Evolutionary conservation across 768 basidiomycete genomes (phyloP).

Genomic region (Rhizopogon roseolus): DNA sequence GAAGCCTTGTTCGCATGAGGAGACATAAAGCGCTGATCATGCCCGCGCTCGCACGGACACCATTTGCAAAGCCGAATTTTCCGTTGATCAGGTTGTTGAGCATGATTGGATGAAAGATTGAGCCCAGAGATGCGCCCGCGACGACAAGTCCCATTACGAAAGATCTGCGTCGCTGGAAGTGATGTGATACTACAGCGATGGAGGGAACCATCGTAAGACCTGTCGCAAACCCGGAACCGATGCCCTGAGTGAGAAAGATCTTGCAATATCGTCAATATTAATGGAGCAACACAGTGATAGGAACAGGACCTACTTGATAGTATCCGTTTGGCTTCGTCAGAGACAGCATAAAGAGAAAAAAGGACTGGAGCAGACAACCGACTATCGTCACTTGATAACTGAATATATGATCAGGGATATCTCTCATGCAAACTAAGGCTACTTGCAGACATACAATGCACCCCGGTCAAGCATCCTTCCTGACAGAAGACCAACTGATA

Average conservation of each 20-base stretch:
- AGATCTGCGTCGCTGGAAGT: conserved; percentile 36
- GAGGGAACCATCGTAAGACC: conserved; percentile 44
- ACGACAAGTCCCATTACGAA: conserved; percentile 41
- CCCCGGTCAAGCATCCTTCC: conserved; percentile 50
- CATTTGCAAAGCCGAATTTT: conserved; percentile 32
- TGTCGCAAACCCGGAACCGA: conserved; percentile 36
- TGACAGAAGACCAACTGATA: conserved; percentile 41
- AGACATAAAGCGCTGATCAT: conserved; percentile 28
- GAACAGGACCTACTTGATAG: conserved; percentile 25
- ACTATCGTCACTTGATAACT: conserved; percentile 40
- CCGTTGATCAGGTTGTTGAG: conserved; percentile 22
- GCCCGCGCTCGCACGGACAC: conserved; percentile 41
- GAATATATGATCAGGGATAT: neutral
- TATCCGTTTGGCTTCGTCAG: conserved; percentile 31
- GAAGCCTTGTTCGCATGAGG: conserved; percentile 36
- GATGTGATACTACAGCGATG: conserved; percentile 38
- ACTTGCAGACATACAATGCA: conserved; percentile 36
- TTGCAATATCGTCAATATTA: conserved; percentile 9
- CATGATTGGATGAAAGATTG: conserved; percentile 17
- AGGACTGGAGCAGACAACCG: conserved; percentile 38
- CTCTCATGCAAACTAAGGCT: neutral
- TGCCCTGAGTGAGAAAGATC: conserved; percentile 42
- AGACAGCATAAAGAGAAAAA: conserved; percentile 43
- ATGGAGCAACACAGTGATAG: neutral
- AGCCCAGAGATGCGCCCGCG: conserved; percentile 31